Conservation (phyloP, 352 stramenopile species). For the Pythium oligandrum region DNA sequence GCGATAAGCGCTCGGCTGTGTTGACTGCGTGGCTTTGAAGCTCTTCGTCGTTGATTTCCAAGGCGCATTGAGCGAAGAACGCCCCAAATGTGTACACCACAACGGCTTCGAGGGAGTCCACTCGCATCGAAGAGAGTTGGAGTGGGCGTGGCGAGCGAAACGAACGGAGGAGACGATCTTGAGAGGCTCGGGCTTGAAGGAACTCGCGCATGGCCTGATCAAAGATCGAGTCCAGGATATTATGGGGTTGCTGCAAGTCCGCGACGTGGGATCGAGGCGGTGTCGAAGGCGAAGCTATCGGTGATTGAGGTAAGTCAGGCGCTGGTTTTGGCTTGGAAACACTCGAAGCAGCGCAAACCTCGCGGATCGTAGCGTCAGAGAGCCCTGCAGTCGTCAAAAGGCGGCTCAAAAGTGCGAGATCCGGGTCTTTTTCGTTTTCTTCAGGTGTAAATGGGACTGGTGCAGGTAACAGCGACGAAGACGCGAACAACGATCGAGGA, state of each 20-base stretch:
- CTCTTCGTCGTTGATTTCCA: constrained; percentile 20
- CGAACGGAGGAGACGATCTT: constrained; percentile 17
- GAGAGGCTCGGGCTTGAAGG: background rate
- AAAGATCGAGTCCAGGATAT: constrained; percentile 17
- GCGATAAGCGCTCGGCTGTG: constrained; percentile 29
- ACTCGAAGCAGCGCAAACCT: too few relatives aligned
- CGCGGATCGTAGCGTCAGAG: too few relatives aligned
- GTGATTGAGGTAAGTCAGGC: too few relatives aligned
- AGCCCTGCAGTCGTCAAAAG: too few relatives aligned
- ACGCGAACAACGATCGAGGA: too few relatives aligned
- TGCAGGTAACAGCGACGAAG: too few relatives aligned
- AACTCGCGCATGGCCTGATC: constrained; percentile 13
- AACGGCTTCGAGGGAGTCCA: constrained; percentile 14
- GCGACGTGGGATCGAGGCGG: too few relatives aligned
- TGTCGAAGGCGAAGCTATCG: too few relatives aligned
- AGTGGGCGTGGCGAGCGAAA: background rate
- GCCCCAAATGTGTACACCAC: constrained; percentile 44
- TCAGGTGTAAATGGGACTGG: too few relatives aligned
- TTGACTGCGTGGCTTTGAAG: constrained; percentile 21
- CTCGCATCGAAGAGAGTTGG: background rate
- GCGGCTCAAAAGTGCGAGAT: too few relatives aligned
- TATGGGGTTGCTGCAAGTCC: background rate
- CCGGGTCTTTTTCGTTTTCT: too few relatives aligned
- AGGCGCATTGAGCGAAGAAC: constrained; percentile 41
- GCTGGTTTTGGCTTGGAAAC: too few relatives aligned